Evolutionary conservation across 768 basidiomycete genomes (phyloP), one percentile per base, ranked within the genome.

Genomic region (Mycena rebaudengoi): DNA sequence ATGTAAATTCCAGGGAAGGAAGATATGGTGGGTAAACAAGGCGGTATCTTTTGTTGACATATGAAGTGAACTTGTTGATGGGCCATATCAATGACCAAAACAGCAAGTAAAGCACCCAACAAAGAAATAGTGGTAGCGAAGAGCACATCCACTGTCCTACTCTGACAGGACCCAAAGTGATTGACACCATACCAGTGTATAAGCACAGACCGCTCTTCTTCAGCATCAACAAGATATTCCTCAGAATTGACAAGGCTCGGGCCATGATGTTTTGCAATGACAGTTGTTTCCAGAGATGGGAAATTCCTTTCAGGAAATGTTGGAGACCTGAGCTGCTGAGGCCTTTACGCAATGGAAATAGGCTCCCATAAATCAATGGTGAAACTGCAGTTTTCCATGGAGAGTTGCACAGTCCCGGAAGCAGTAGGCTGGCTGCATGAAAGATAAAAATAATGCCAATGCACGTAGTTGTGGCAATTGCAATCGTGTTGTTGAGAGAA

Each of bases 361-460:
- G 52, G 48, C 40, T 48, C 16, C 33, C 41, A 62, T 60, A 69
- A 29, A 67, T 28, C 20, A 57, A 41, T 21, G 68, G 68, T 29
- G 68, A 69, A 32, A 67, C 50, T 23, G 68, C 60, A 30, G 68
- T 69, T 60, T 67, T 69, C 68, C 68, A 69, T 23, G 68, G 68
- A 67, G 64, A 69, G 54, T 69, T 64, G 56, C 52, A 67, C 10
- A 69, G 39, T 29, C 65, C 68, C 8, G 68, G 68, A 39, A 69
- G 68, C 28, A 67, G n/a, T 29, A 69, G 33, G 53, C 50, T 69
- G 14, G 61, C 39, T 30, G 56, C 45, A 61, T 69, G 68, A 52
- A 69, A 69, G 2, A 55, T 43, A 46, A 63, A 35, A 12, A 65
- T 64, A 25, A 60, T 39, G 28, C 62, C 57, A 14, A 69, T 52